Evolutionary conservation across 176 grass and related monocot species (phyloP), one percentile per base, ranked within the genome.

Genomic region (Puya raimondii): DNA sequence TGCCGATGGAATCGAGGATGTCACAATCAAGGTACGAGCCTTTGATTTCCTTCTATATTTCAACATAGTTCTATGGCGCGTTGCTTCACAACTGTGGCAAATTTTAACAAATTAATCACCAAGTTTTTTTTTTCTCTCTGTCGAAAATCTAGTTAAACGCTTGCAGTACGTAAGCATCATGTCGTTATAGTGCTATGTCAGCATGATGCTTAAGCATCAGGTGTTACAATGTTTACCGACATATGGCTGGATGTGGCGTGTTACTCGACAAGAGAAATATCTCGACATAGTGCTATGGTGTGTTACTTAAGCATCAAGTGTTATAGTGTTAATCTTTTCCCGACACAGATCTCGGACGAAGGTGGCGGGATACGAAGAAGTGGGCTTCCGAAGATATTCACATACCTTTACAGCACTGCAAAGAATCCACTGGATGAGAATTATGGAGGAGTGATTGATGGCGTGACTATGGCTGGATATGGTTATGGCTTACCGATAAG

Each of bases 341-440:
- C 48, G 64, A 63, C 68, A 27, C 78, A 97, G 93, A 97, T 97
- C 73, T 92, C 88, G 65, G 93, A 97, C 69, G 93, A 97, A 90
- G 93, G 93, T 48, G 93, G 93, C 77, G 93, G 93, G 64, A 97
- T 97, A 79, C 84, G 84, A 70, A 89, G 93, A 78, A 97, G 93
- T 69, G 93, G 93, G 16, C 93, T 97, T 71, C 74, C 86, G 16
- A 90, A 81, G 74, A 92, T 97, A 69, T 97, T 97, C 73, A 97
- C 93, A 7, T 97, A 97, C 69, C 88, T 97, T 1, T 97, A 97
- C 74, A 92, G 88, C 80, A 97, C 93, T 51, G 93, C 93, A 75
- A 88, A 84, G 76, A 79, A 84, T 76, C 84, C 93, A 69, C 76
- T 84, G 33, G 89, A 96, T 68, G 83, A 91, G 47, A 80, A 74